Base-by-base conservation (phyloP, 371 early-diverging fungal genomes). In the Syncephalastrum racemosum region DNA sequence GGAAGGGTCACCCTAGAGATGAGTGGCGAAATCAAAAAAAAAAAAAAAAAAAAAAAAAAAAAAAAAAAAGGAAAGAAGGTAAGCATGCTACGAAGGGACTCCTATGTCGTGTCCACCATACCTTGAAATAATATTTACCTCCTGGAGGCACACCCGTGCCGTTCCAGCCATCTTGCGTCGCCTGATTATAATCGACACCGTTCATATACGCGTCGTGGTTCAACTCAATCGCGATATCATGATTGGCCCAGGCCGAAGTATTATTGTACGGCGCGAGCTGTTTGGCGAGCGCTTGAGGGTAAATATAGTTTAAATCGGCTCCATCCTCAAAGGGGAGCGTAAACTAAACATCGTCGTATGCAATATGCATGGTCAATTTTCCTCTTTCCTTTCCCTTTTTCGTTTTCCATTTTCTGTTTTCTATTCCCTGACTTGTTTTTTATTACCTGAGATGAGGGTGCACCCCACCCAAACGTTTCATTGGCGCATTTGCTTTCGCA, bases 201-300 rank as follows among this genome's bases (percentile, higher is more conserved):
- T 65, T 68, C 54, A 73, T 47, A 45, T 79, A 76, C 7, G 56
- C 62, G 56, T 79, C 76, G 41, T 75, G 76, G 27, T 79, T 79
- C 47, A 79, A 67, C 24, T 68, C 71, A 43, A 75, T 67, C 20
- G 60, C 62, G 19, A 79, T 62, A 53, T 79, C 79, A 27, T 66
- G 64, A 10, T 65, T 60, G 12, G 67, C 59, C 72, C 79, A 75
- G 7, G 66, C 64, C 0, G 68, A 62, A 0, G 67, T 68, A 16
- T 63, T 66, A 20, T 62, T 74, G 23, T 68, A 74, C 8, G 70
- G 72, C 8, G 67, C 70, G 5, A 79, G 46, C 52, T 79, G 79
- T 46, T 73, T 75, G 0, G 74, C 79, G n/a, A 79, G 51, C 3
- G 76, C 70, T 54, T 79, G 79, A 1, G 79, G 79, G 42, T 79